Conservation (phyloP, 1,284 basidiomycete species). For the Coniophora puteana region DNA sequence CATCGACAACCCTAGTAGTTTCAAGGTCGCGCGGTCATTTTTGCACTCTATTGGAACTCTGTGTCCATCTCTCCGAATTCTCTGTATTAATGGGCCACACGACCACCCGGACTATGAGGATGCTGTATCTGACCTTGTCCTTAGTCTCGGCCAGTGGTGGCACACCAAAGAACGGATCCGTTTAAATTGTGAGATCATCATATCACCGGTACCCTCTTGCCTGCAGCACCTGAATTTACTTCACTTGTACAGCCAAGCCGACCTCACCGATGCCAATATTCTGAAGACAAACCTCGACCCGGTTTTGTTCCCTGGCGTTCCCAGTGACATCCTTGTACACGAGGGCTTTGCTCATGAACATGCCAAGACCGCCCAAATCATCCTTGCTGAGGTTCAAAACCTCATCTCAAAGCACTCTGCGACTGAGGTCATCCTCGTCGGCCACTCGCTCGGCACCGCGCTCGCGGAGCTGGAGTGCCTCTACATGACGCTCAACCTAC, state of each 20-base stretch:
- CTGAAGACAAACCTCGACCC: slow-evolving; percentile 22
- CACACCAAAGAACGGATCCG: slow-evolving; percentile 33
- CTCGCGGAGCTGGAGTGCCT: slow-evolving; percentile 49
- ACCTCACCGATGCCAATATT: slow-evolving; percentile 30
- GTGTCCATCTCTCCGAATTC: too few relatives aligned
- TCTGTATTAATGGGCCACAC: too few relatives aligned
- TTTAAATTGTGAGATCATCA: slow-evolving; percentile 17
- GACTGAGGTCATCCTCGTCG: slow-evolving; percentile 36
- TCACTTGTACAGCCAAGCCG: slow-evolving; percentile 18
- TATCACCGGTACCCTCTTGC: neutral
- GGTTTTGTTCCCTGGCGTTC: slow-evolving; percentile 32
- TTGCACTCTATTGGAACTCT: too few relatives aligned
- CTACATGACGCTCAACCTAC: slow-evolving; percentile 46
- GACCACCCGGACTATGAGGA: too few relatives aligned
- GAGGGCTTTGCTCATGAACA: slow-evolving; percentile 32
- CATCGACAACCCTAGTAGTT: too few relatives aligned
- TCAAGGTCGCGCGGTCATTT: too few relatives aligned
- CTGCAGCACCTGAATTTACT: too few relatives aligned
- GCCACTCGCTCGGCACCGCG: slow-evolving; percentile 57
- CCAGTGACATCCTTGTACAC: slow-evolving; percentile 25
- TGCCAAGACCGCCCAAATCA: slow-evolving; percentile 30
- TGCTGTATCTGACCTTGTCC: too few relatives aligned
- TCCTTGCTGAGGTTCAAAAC: slow-evolving; percentile 35
- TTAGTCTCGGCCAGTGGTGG: too few relatives aligned
- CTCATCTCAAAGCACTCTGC: slow-evolving; percentile 31